A percentile compares a stretch with the other conserved stretches of the same genome.
Evolutionary conservation across 2,329 filamentous ascomycete species (phyloP).

Genomic region (Colletotrichum sp.): DNA sequence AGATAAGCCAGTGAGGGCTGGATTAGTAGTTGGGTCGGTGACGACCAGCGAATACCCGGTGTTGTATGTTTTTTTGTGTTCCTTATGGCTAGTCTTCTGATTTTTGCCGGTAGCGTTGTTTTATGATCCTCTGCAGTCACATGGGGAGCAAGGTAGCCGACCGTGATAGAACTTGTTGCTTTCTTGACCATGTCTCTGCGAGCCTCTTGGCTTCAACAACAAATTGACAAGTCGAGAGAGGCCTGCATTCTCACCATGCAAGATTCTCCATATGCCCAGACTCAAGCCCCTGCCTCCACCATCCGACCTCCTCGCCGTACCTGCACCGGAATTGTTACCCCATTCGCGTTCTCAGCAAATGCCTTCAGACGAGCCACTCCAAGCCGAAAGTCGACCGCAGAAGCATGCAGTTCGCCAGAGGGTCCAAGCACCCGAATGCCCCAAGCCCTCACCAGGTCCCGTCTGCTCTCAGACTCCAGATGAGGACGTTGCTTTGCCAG

Average conservation of each 20-base stretch:
- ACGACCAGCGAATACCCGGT: conserved; percentile 3
- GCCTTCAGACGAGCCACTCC: not conserved
- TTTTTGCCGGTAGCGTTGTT: not conserved
- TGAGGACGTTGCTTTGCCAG: not conserved
- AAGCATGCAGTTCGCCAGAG: not conserved
- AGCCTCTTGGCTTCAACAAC: not conserved
- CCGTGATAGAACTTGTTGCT: not conserved
- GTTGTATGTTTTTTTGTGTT: not conserved
- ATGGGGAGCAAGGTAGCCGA: not conserved
- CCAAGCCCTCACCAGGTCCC: not conserved
- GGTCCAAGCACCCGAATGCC: not conserved
- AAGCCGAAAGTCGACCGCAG: not conserved
- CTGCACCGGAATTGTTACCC: not conserved
- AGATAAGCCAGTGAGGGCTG: too few species aligned
- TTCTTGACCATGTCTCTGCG: not conserved
- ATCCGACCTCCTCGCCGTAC: not conserved
- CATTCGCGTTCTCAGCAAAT: not conserved
- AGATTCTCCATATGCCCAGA: not conserved
- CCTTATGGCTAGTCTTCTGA: not conserved
- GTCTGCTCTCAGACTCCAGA: not conserved
- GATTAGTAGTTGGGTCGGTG: not conserved
- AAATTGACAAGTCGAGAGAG: not conserved
- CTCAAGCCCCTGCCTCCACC: not conserved
- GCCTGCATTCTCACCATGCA: not conserved
- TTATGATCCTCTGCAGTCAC: not conserved